These are phyloP conservation scores for Omphalea diandra DNA, from an alignment of 441 rosid species.

Conservation along the genomic window DNA sequence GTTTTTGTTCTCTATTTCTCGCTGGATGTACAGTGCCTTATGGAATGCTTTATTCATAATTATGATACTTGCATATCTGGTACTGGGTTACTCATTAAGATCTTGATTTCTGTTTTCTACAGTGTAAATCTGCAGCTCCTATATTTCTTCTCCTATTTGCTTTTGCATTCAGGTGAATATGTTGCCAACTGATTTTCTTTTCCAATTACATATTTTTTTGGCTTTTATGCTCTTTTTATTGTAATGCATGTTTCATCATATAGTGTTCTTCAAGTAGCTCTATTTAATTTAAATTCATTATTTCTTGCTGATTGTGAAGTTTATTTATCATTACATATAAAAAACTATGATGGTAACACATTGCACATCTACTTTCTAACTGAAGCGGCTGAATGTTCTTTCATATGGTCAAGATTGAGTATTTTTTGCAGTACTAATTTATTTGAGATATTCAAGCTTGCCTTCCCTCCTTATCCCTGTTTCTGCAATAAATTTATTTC, in stretches of 20 bases:
- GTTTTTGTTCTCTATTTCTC: conserved; percentile 26
- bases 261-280: background rate
- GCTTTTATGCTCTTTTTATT: background rate
- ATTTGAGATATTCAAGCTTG: background rate
- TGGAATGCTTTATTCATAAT: conserved; percentile 12
- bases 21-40: background rate
- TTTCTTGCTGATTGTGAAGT: background rate
- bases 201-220: background rate
- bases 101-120: conserved; percentile 31
- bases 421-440: background rate
- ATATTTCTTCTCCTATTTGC: conserved; percentile 95
- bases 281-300: background rate
- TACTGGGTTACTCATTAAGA: conserved; percentile 15
- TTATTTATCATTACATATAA: background rate
- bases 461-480: background rate
- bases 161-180: conserved; percentile 93
- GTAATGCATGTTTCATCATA: background rate
- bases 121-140: conserved; percentile 99
- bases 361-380: background rate
- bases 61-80: conserved; percentile 15
- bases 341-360: background rate
- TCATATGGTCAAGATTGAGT: too few relatives aligned
- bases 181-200: conserved; percentile 18
- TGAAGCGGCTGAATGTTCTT: background rate
- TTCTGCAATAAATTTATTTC: background rate